These are phyloP conservation scores for Chlorella sp. DNA, from an alignment of 139 green algal species.

Conservation along the genomic window DNA sequence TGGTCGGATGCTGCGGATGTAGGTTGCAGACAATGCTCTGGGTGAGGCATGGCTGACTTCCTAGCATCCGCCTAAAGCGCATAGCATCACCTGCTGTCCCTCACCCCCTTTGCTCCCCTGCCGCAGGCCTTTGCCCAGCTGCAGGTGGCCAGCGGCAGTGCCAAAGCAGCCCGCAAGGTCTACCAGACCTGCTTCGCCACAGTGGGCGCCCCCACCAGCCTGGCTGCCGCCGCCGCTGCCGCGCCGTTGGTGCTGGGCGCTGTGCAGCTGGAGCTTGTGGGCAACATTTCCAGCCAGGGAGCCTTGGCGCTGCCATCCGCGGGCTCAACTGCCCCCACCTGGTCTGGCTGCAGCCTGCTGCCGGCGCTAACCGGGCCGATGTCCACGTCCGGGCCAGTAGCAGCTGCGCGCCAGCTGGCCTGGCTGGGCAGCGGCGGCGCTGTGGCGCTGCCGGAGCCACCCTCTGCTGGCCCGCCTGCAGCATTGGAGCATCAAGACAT, in stretches of 20 bases:
- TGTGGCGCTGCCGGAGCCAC: neutral
- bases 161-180: slow-evolving; percentile 62
- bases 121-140: slow-evolving; percentile 49
- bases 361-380: neutral
- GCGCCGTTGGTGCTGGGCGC: slow-evolving; percentile 20
- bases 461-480: neutral
- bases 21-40: too few species aligned
- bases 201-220: neutral
- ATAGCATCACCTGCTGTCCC: too few species aligned
- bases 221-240: neutral
- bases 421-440: slow-evolving; percentile 33
- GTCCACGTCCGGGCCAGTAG: neutral
- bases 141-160: slow-evolving; percentile 47
- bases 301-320: too few species aligned
- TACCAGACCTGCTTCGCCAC: slow-evolving; percentile 47
- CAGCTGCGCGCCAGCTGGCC: slow-evolving; percentile 6
- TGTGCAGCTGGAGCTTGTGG: slow-evolving; percentile 26
- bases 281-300: neutral
- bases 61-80: too few species aligned
- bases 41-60: too few species aligned
- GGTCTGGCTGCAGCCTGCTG: neutral
- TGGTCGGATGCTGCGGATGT: too few species aligned
- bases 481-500: neutral
- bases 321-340: neutral
- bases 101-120: neutral